Evolutionary conservation across 202 grass and related monocot species (phyloP), one percentile per base, ranked within the genome.

Genomic region (Panicum hallii): DNA sequence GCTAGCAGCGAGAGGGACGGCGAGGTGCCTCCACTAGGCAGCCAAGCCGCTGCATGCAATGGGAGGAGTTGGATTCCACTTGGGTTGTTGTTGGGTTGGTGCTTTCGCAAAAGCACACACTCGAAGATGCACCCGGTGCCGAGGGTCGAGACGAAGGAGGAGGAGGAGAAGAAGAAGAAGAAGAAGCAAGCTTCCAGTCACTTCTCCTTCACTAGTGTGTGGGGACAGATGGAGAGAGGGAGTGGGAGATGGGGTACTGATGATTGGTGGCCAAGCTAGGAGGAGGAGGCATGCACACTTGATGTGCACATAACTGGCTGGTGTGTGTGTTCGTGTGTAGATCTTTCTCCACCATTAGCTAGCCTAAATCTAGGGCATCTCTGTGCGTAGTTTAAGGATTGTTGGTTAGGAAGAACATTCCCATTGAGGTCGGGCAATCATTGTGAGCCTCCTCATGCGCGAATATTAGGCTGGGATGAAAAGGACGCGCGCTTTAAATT

Each of bases 21-120:
- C 44, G 45, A 67, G 48, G 82, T 61, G 61, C 54, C 62, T 50
- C 69, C 75, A 79, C 72, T 69, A 40, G 20, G 20, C 20, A 58
- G n/a, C 67, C 32, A 63, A 57, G 82, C 52, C 48, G 15, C 13
- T 67, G n/a, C 13, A 11, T 61, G 63, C 38, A 40, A 42, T 80
- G 61, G 28, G 28, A 43, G 45, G 58, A 28, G 87, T 77, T 82
- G 87, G 82, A 89, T 82, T 77, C 82, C 87, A 89, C 72, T 86
- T 72, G 63, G 15, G 15, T 72, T 81, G 77, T 55, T 85, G 44
- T 55, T 85, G 44, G 54, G 45, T 48, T 82, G 64, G 26, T 62
- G 82, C 88, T 57, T 66, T 84, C 26, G 67, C 22, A 44, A 87
- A 83, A 78, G 61, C 26, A 66, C 28, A 23, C 43, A 36, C 36